Percentiles rank a stretch among this genome's conserved stretches.
Evolutionary conservation across 1,139 yeast genomes (phyloP).

Genomic region (Suhomyces maxii): DNA sequence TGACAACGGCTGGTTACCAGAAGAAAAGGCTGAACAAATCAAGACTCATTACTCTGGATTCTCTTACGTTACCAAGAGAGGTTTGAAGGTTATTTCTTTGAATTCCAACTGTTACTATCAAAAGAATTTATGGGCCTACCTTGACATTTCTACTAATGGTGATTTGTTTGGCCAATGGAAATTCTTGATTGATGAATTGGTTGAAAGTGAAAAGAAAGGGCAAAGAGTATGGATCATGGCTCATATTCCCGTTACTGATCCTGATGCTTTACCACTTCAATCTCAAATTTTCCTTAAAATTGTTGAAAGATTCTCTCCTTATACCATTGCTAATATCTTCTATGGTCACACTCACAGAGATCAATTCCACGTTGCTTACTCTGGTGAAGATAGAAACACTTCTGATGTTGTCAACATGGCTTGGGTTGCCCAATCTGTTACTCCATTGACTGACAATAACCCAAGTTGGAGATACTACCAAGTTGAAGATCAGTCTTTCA

Average conservation of each 20-base stretch:
- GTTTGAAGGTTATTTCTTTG: slow-evolving; percentile 62
- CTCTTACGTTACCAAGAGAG: slow-evolving; percentile 54
- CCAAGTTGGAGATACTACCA: slow-evolving; percentile 76
- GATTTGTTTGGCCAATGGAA: slow-evolving; percentile 67
- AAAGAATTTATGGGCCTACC: slow-evolving; percentile 63
- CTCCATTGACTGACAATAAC: slow-evolving; percentile 57
- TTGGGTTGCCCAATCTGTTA: slow-evolving; percentile 64
- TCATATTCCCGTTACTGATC: slow-evolving; percentile 60
- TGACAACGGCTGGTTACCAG: slow-evolving; percentile 39
- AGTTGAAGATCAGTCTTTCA: slow-evolving; percentile 63
- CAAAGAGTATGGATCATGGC: slow-evolving; percentile 73
- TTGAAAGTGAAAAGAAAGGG: slow-evolving; percentile 54
- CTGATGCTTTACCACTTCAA: slow-evolving; percentile 62
- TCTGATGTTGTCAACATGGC: slow-evolving; percentile 51
- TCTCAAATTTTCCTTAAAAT: slow-evolving; percentile 57
- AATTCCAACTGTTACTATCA: slow-evolving; percentile 69
- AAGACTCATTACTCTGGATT: slow-evolving; percentile 61
- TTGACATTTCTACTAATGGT: slow-evolving; percentile 51
- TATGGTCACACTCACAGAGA: slow-evolving; percentile 75
- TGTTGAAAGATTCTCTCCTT: slow-evolving; percentile 67
- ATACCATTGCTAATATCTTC: slow-evolving; percentile 66
- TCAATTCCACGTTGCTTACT: slow-evolving; percentile 60
- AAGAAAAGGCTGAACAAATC: slow-evolving; percentile 21
- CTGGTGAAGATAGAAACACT: slow-evolving; percentile 36
- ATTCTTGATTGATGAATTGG: slow-evolving; percentile 60